Evolutionary conservation across 2,329 filamentous ascomycete genomes (phyloP).

Genomic region (Emmonsiellopsis sp.): DNA sequence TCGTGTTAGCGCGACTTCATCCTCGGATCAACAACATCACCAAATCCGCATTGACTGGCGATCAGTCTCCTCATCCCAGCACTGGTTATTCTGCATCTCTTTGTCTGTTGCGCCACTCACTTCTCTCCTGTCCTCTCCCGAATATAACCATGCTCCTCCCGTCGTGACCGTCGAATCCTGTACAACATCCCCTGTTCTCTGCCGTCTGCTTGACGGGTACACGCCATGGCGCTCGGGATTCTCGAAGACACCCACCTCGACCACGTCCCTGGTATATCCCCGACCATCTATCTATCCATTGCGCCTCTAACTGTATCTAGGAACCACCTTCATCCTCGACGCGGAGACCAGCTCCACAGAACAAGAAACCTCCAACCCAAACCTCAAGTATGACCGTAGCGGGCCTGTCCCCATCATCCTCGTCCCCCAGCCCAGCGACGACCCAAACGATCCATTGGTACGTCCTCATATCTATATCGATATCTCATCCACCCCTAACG

Average conservation of each 20-base stretch:
- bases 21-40: no score
- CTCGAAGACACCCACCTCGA: constrained; percentile 57
- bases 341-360: constrained; percentile 41
- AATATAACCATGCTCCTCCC: no score
- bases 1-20: no score
- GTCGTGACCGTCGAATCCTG: no score
- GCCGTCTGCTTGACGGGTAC: no score
- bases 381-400: constrained; percentile 63
- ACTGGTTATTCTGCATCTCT: no score
- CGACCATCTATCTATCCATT: neutral
- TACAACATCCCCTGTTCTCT: neutral
- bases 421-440: constrained; percentile 82
- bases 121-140: no score
- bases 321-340: constrained; percentile 52
- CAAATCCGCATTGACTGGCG: no score
- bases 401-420: constrained; percentile 65
- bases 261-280: constrained; percentile 57
- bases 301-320: constrained; percentile 12
- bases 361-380: constrained; percentile 26
- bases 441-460: constrained; percentile 80
- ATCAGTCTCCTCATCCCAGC: no score
- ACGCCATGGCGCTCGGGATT: constrained; percentile 62
- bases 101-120: no score
- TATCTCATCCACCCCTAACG: constrained; percentile 9
- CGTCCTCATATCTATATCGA: constrained; percentile 24